A percentile compares a stretch with the other conserved stretches of the same genome.
Evolutionary conservation across 2,329 filamentous ascomycete genomes (phyloP).

Genomic region (Trichoderma citrinoviride): DNA sequence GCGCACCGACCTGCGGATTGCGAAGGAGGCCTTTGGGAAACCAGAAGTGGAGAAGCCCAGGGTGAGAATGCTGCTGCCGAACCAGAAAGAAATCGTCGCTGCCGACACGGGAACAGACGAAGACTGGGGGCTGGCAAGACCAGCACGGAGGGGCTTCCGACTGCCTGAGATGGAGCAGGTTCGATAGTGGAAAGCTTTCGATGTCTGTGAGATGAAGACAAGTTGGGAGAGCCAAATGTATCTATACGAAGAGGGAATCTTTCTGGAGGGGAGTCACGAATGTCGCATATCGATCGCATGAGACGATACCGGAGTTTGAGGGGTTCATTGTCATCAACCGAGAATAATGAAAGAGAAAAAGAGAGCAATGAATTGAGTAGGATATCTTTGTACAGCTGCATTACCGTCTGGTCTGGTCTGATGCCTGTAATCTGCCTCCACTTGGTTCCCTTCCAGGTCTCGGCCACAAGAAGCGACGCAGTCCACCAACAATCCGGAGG

Average conservation of each 20-base stretch:
- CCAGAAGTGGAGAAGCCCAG: slow-evolving; percentile 24
- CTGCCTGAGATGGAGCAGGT: slow-evolving; percentile 34
- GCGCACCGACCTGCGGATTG: slow-evolving; percentile 68
- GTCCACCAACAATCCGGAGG: neutral
- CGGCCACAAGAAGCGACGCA: neutral
- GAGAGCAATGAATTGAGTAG: neutral
- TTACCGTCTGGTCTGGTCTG: neutral
- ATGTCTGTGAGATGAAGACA: neutral
- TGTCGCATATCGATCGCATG: slow-evolving; percentile 18
- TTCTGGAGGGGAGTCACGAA: neutral
- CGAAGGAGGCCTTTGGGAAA: slow-evolving; percentile 60
- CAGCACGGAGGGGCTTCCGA: slow-evolving; percentile 21
- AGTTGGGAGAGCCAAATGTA: neutral
- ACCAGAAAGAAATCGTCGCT: slow-evolving; percentile 22
- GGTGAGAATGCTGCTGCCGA: slow-evolving; percentile 32
- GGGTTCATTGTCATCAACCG: neutral
- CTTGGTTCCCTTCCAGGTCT: neutral
- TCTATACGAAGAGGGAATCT: slow-evolving; percentile 9
- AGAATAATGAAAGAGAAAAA: neutral
- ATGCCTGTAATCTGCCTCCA: neutral
- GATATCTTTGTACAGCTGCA: neutral
- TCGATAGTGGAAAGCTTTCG: slow-evolving; percentile 16
- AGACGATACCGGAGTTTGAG: slow-evolving; percentile 23
- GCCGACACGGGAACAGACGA: slow-evolving; percentile 14
- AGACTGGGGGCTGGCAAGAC: slow-evolving; percentile 25